These are phyloP conservation scores for Drechslera avenae DNA, from an alignment of 2,329 filamentous ascomycete species.

Conservation along the genomic window DNA sequence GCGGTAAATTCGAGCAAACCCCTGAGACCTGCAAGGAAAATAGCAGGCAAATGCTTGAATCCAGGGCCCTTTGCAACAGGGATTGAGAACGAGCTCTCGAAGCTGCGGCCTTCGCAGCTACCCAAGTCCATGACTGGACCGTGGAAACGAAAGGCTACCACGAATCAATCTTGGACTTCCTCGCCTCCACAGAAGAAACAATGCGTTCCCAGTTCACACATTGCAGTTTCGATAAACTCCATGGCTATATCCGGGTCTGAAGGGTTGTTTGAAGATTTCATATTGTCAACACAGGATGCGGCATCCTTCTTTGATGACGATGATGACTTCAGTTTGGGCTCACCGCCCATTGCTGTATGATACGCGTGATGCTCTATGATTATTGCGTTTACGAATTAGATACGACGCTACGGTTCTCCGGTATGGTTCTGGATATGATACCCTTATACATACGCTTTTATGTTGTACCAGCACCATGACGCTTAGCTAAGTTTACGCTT, in stretches of 20 bases:
- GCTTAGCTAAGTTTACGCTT: background rate
- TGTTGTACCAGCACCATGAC: background rate
- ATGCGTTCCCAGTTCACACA: background rate
- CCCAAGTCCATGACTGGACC: slow-evolving; percentile 2
- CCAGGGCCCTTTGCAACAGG: slow-evolving; percentile 10
- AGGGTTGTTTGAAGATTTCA: slow-evolving; percentile 21
- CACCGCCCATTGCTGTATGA: slow-evolving; percentile 28
- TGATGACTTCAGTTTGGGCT: slow-evolving; percentile 24
- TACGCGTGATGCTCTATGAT: background rate
- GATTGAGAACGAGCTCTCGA: slow-evolving; percentile 5
- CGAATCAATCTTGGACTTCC: background rate
- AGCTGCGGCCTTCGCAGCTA: slow-evolving; percentile 10
- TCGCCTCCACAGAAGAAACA: background rate
- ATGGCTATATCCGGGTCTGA: background rate
- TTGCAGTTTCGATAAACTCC: background rate
- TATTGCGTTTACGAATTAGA: background rate
- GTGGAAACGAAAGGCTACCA: background rate
- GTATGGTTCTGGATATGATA: slow-evolving; percentile 5
- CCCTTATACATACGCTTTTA: background rate
- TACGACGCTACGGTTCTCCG: background rate
- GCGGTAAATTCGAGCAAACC: slow-evolving; percentile 1
- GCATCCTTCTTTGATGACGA: slow-evolving; percentile 37
- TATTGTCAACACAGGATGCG: slow-evolving; percentile 36
- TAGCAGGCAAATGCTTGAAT: slow-evolving; percentile 9
- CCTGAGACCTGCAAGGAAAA: background rate